A percentile compares a stretch with the other conserved stretches of the same genome.
Evolutionary conservation across 2,329 filamentous ascomycete species (phyloP).

Genomic region (Fusarium musae): DNA sequence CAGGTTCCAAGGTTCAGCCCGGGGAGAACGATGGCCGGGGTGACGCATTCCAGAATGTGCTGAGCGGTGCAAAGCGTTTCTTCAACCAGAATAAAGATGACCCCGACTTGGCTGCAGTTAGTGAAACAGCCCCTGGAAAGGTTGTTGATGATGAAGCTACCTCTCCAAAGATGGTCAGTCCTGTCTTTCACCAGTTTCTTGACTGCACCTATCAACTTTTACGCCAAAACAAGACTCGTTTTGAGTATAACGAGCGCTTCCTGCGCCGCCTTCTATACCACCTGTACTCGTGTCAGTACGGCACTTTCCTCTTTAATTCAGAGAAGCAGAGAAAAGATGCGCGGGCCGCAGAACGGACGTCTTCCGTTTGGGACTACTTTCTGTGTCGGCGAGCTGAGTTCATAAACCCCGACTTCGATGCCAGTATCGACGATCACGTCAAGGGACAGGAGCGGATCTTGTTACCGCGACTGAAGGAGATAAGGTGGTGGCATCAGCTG

Average conservation of each 20-base stretch:
- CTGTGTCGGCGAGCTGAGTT: constrained; percentile 84
- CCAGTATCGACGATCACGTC: constrained; percentile 78
- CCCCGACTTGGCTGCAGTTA: constrained; percentile 68
- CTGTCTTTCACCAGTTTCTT: constrained; percentile 97
- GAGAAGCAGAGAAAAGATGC: constrained; percentile 86
- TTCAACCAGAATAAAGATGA: constrained; percentile 76
- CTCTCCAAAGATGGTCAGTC: constrained; percentile 88
- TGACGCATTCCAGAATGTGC: constrained; percentile 86
- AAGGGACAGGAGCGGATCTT: constrained; percentile 85
- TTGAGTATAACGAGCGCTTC: constrained; percentile 97
- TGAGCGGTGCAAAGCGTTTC: constrained; percentile 91
- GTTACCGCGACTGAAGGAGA: constrained; percentile 78
- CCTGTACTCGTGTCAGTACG: constrained; percentile 94
- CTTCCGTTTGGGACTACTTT: constrained; percentile 97
- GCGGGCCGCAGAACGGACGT: constrained; percentile 74
- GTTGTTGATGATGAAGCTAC: constrained; percentile 73
- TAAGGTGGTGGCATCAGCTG: constrained; percentile 93
- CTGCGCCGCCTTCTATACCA: constrained; percentile 90
- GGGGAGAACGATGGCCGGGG: constrained; percentile 69
- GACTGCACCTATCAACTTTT: constrained; percentile 93
- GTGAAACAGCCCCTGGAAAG: constrained; percentile 53
- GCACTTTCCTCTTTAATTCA: constrained; percentile 94
- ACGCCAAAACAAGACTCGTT: constrained; percentile 85
- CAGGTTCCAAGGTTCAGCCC: constrained; percentile 69
- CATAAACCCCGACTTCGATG: constrained; percentile 81